Evolutionary conservation across 768 basidiomycete genomes (phyloP), one percentile per base, ranked within the genome.

Genomic region (Pleurotus citrinopileatus): DNA sequence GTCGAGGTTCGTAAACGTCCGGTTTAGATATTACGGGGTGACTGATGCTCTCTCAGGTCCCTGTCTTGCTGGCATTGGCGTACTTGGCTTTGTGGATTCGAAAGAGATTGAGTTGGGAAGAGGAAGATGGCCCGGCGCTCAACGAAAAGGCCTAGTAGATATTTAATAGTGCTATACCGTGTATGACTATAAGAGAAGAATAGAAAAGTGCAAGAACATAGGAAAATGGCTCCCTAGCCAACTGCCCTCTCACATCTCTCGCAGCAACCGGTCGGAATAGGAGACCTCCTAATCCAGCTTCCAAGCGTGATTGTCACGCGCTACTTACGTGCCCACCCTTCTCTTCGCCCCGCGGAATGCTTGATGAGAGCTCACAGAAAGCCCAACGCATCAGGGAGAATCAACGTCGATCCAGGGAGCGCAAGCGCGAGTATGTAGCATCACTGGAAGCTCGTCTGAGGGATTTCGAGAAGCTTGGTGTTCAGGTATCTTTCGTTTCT

Each of bases 31-130:
- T 29, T 10, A 26, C 17, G 25, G 17, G 22, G 46, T 6, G 20
- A 48, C 20, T 6, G n/a, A 34, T 37, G 17, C 3, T 36, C 10
- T 10, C 22, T 10, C 19, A 51, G 48, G 48, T 51, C 2, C 91
- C 89, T 0, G 88, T 91, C 1, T 68, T 92, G 42, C 77, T 92
- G 12, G 72, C 73, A 1, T 67, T 92, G 53, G 87, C 84, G 4
- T 89, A 81, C 79, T 74, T 86, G 3, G 80, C 86, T 2, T 71
- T 84, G 10, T 76, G 67, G 38, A 60, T 83, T 15, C 66, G 70
- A 38, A 60, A 61, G 40, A 72, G 63, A 54, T 63, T 84, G 22
- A 45, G 59, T 3, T 83, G 82, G 82, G n/a, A n/a, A n/a, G n/a
- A n/a, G n/a, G n/a, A n/a, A n/a, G n/a, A n/a, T n/a, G n/a, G n/a